Evolutionary conservation across 176 grass and related monocot genomes (phyloP).

Genomic region (Zizania latifolia): DNA sequence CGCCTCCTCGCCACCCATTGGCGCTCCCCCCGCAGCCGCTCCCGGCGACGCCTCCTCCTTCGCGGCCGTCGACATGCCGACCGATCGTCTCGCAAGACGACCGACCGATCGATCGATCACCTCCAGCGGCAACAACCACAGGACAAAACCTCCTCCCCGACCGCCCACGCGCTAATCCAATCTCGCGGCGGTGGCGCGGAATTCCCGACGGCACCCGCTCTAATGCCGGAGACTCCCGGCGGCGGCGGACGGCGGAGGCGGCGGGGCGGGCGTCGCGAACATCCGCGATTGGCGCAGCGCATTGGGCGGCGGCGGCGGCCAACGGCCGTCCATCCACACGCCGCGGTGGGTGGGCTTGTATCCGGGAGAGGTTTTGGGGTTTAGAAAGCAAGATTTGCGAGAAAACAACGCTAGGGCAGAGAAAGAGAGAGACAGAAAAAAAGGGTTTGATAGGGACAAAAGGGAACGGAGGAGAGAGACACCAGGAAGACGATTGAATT

Average conservation of each 20-base stretch:
- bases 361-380: slow-evolving; percentile 42
- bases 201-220: neutral
- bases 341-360: slow-evolving; percentile 13
- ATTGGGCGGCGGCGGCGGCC: slow-evolving; percentile 32
- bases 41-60: slow-evolving; percentile 27
- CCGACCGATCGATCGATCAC: slow-evolving; percentile 23
- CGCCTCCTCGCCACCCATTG: slow-evolving; percentile 50
- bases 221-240: slow-evolving; percentile 1
- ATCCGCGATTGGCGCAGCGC: slow-evolving; percentile 26
- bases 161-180: slow-evolving; percentile 17
- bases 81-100: slow-evolving; percentile 3
- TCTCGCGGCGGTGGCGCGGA: neutral
- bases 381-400: slow-evolving; percentile 34
- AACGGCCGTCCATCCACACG: slow-evolving; percentile 26
- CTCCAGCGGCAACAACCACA: neutral
- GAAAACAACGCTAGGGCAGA: slow-evolving; percentile 17
- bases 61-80: slow-evolving; percentile 29
- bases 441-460: slow-evolving; percentile 43
- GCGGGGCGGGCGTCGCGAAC: neutral
- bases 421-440: slow-evolving; percentile 1
- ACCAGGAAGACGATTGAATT: slow-evolving; percentile 27
- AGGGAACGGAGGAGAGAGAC: slow-evolving; percentile 24
- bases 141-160: neutral
- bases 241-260: neutral
- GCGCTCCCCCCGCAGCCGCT: neutral